Percentiles rank a stretch among this genome's conserved stretches.
Evolutionary conservation across 768 basidiomycete genomes (phyloP).

Genomic region (Dentipellis fragilis): DNA sequence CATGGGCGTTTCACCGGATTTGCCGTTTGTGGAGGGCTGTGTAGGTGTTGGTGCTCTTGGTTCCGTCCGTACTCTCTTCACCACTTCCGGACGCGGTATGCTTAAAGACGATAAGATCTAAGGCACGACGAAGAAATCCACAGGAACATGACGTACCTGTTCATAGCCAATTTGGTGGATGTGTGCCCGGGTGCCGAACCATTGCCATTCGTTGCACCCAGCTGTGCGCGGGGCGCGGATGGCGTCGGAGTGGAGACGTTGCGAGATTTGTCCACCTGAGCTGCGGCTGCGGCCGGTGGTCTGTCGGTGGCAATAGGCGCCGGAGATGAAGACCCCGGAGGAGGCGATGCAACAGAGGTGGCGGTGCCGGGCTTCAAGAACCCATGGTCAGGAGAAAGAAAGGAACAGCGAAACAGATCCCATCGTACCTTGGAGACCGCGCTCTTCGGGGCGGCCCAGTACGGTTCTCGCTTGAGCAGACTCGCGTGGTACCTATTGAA

Average conservation of each 20-base stretch:
- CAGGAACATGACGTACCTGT: slow-evolving; percentile 37
- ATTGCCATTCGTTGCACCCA: slow-evolving; percentile 18
- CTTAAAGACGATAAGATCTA: slow-evolving; percentile 25
- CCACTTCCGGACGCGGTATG: slow-evolving; percentile 72
- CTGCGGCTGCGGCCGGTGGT: slow-evolving; percentile 2
- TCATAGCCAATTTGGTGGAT: slow-evolving; percentile 49
- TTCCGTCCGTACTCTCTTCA: slow-evolving; percentile 44
- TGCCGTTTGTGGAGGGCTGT: slow-evolving; percentile 19
- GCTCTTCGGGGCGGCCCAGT: slow-evolving; percentile 33
- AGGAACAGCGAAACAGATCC: neutral
- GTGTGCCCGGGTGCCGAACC: slow-evolving; percentile 21
- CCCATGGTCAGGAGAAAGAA: neutral
- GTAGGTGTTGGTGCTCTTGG: slow-evolving; percentile 27
- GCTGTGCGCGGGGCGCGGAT: slow-evolving; percentile 51
- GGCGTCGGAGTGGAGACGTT: slow-evolving; percentile 30
- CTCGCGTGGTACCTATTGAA: slow-evolving; percentile 55
- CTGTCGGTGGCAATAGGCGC: neutral
- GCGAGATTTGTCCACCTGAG: slow-evolving; percentile 12
- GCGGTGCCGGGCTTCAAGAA: slow-evolving; percentile 4
- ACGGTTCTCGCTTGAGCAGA: slow-evolving; percentile 60
- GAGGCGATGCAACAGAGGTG: slow-evolving; percentile 9
- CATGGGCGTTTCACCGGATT: slow-evolving; percentile 9
- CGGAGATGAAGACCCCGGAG: neutral
- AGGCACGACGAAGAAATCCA: slow-evolving; percentile 1
- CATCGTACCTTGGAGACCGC: slow-evolving; percentile 23